Conservation (phyloP, 2,329 filamentous ascomycete genomes). For the Mycocentrospora acerina region DNA sequence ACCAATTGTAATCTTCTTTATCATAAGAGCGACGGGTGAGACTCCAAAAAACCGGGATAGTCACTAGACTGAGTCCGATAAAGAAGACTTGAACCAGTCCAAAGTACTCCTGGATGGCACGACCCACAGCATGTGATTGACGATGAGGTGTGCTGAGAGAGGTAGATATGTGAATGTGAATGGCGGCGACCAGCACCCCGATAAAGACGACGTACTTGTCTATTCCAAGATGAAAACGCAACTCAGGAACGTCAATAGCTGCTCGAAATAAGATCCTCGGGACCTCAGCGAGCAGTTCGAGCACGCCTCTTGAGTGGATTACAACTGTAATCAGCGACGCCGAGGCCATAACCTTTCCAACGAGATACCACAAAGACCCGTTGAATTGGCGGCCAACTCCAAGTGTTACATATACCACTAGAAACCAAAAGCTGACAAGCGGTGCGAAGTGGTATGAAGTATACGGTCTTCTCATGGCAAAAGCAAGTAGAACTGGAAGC, state of each 20-base stretch:
- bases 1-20: conserved; percentile 51
- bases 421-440: conserved; percentile 63
- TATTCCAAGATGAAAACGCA: conserved; percentile 54
- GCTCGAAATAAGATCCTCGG: conserved; percentile 49
- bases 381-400: conserved; percentile 48
- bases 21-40: conserved; percentile 32
- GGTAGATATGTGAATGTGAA: conserved; percentile 33
- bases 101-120: conserved; percentile 21
- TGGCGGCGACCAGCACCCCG: conserved; percentile 55
- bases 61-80: conserved; percentile 19
- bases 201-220: conserved; percentile 60
- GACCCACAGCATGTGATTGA: conserved; percentile 15
- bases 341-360: conserved; percentile 53
- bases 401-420: conserved; percentile 58
- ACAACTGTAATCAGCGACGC: conserved; percentile 45
- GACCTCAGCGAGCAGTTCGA: conserved; percentile 45
- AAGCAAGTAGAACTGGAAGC: conserved; percentile 55
- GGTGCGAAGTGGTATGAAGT: conserved; percentile 61
- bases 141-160: conserved; percentile 18
- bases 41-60: conserved; percentile 39
- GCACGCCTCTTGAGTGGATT: conserved; percentile 41
- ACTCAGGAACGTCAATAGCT: conserved; percentile 51
- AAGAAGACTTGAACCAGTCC: conserved; percentile 11
- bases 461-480: conserved; percentile 59
- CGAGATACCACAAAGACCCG: conserved; percentile 44